Evolutionary conservation across 2,329 filamentous ascomycete genomes (phyloP), one percentile per base, ranked within the genome.

Genomic region (Blumeria graminis): DNA sequence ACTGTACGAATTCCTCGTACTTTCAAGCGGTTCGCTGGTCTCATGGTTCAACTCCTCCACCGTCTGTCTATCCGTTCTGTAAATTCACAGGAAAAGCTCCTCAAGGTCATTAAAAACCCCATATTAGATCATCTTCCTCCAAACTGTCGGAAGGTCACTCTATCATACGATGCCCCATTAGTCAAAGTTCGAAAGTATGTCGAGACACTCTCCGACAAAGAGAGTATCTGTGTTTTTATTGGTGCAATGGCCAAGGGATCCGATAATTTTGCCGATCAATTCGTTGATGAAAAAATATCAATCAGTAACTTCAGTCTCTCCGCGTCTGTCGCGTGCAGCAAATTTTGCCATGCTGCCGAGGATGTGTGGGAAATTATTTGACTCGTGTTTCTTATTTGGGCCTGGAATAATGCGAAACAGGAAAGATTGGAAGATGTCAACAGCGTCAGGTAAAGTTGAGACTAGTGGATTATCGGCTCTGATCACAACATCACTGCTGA

Each of bases 231-330:
- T 66, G 90, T 98, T 60, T 96, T 96, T 65, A 87, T 96, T 45
- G 92, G 92, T 63, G 92, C 92, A 63, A 98, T 98, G 90, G 92
- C 92, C 58, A 96, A 96, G 73, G 92, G 92, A 16, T 78, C 81
- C 56, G 92, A 98, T 68, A 90, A 86, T 70, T 98, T 98, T 68
- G 92, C 92, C 61, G 92, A 98, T 67, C 78, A 79, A 43, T 87
- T 85, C 70, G 93, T 96, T 65, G 90, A 96, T 67, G 92, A 98
- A 71, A 86, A 93, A 66, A 96, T 98, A 67, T 87, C 85, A 64
- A 96, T 98, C 72, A 96, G 90, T 76, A 94, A 95, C 70, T 98
- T 86, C 76, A 94, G 89, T 66, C 76, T 98, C 60, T 94, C 87
- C 66, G 92, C 92, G 59, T 96, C 90, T 73, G 92, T 98, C 60